These are phyloP conservation scores for Grosmannia penicillata DNA, from an alignment of 2,329 filamentous ascomycete species.

Conservation along the genomic window DNA sequence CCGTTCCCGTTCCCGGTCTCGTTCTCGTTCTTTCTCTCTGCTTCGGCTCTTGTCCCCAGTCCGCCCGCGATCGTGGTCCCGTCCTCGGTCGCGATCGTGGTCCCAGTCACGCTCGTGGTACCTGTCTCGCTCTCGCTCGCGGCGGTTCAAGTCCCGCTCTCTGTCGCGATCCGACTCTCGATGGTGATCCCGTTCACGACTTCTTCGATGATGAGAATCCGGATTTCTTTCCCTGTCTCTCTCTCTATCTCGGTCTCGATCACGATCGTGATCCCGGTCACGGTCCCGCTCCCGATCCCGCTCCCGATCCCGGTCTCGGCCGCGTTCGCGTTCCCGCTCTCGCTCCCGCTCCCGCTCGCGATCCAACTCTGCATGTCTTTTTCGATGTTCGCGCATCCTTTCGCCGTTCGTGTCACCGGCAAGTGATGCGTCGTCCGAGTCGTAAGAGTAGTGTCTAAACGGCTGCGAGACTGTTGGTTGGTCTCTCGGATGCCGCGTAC, in stretches of 20 bases:
- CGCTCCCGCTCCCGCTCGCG: slow-evolving; percentile 16
- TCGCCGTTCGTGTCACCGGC: slow-evolving; percentile 1
- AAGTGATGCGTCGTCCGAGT: slow-evolving; percentile 14
- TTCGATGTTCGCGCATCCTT: slow-evolving; percentile 15
- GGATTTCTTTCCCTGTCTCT: slow-evolving; percentile 5
- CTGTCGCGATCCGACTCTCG: slow-evolving; percentile 13
- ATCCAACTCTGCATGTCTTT: slow-evolving; percentile 16
- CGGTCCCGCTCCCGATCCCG: slow-evolving; percentile 21
- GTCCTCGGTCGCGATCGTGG: background rate
- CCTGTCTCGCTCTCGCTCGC: background rate
- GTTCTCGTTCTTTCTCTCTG: slow-evolving; percentile 1
- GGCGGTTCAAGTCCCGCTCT: background rate
- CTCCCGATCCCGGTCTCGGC: slow-evolving; percentile 14
- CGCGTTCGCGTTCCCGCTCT: slow-evolving; percentile 13
- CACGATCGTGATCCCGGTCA: slow-evolving; percentile 17
- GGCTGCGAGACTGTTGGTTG: too few relatives aligned
- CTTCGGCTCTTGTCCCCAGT: background rate
- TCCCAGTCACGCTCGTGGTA: background rate
- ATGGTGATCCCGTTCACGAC: background rate
- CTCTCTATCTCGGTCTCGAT: slow-evolving; percentile 19
- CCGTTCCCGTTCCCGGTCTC: background rate
- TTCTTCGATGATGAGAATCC: background rate
- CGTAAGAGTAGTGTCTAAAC: too few relatives aligned
- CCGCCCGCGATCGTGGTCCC: background rate
- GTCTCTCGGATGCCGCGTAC: too few relatives aligned